Conservation (phyloP, 805 yeast genomes). For the Zygosaccharomyces kombuchaensis region DNA sequence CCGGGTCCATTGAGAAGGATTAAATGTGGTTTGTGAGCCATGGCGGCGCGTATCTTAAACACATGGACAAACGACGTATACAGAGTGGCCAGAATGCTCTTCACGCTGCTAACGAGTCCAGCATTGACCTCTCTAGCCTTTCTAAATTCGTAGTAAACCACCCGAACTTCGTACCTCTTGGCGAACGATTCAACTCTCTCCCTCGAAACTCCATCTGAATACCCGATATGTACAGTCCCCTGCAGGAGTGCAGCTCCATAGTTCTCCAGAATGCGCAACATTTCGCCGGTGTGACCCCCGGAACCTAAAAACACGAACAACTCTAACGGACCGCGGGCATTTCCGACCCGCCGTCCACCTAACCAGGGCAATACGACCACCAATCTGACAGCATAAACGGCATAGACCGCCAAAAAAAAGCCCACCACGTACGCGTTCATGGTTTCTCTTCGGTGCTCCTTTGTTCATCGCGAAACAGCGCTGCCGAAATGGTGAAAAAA, state of each 20-base stretch:
- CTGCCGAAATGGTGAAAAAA: neutral
- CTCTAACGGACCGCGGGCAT: slow-evolving; percentile 17
- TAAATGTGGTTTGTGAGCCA: slow-evolving; percentile 25
- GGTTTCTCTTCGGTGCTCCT: neutral
- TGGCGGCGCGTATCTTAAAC: slow-evolving; percentile 15
- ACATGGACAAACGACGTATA: slow-evolving; percentile 20
- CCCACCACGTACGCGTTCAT: slow-evolving; percentile 7
- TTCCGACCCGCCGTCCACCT: neutral
- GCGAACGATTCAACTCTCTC: slow-evolving; percentile 35
- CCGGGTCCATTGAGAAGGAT: slow-evolving; percentile 40
- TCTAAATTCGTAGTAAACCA: slow-evolving; percentile 20
- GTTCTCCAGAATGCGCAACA: slow-evolving; percentile 60
- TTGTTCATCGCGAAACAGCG: slow-evolving; percentile 3
- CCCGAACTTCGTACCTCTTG: slow-evolving; percentile 3
- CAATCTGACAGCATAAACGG: slow-evolving; percentile 15
- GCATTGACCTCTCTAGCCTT: slow-evolving; percentile 41
- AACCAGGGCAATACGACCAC: slow-evolving; percentile 21
- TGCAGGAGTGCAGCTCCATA: slow-evolving; percentile 42
- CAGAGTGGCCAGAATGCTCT: slow-evolving; percentile 35
- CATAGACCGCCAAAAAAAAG: slow-evolving; percentile 8
- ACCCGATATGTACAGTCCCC: slow-evolving; percentile 36
- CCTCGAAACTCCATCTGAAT: slow-evolving; percentile 37
- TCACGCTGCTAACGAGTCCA: slow-evolving; percentile 28
- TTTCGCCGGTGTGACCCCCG: slow-evolving; percentile 97
- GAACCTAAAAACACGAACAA: slow-evolving; percentile 77